Conservation (phyloP, 306 rosid genomes). For the Quercus gilva region DNA sequence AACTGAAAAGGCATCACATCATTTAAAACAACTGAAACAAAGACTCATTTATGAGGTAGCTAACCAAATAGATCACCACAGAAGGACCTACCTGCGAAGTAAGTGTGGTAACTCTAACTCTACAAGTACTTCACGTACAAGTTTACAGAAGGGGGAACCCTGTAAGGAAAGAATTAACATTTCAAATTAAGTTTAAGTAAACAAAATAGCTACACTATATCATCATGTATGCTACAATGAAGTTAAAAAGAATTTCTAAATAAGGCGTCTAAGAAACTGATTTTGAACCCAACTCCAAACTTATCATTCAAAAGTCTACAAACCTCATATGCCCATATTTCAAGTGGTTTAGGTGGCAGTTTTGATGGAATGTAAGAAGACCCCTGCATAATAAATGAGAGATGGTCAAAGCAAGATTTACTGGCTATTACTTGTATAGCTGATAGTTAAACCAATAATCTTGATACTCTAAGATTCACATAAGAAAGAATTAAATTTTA, state of each 20-base stretch:
- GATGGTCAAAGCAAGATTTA: constrained; percentile 9
- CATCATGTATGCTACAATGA: constrained; percentile 7
- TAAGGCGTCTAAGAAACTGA: neutral
- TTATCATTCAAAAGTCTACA: constrained; percentile 9
- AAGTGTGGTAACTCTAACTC: constrained; percentile 94
- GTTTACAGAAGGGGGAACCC: constrained; percentile 98
- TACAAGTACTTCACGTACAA: constrained; percentile 87
- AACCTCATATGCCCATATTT: constrained; percentile 98
- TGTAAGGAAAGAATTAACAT: constrained; percentile 32
- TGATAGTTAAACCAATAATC: neutral
- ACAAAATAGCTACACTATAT: constrained; percentile 13
- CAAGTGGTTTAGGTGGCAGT: constrained; percentile 82
- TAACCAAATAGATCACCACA: neutral
- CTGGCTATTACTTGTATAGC: neutral
- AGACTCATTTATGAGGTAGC: neutral
- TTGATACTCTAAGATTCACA: neutral
- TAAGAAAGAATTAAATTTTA: neutral
- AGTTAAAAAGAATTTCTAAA: neutral
- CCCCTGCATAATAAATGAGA: constrained; percentile 49
- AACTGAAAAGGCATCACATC: neutral
- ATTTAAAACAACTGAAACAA: neutral
- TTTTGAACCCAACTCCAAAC: neutral
- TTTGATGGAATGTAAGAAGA: constrained; percentile 65
- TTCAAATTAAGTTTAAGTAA: constrained; percentile 13
- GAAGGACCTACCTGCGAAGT: constrained; percentile 45